Evolutionary conservation across 805 yeast genomes (phyloP), one percentile per base, ranked within the genome.

Genomic region (Ogataea pilisensis): DNA sequence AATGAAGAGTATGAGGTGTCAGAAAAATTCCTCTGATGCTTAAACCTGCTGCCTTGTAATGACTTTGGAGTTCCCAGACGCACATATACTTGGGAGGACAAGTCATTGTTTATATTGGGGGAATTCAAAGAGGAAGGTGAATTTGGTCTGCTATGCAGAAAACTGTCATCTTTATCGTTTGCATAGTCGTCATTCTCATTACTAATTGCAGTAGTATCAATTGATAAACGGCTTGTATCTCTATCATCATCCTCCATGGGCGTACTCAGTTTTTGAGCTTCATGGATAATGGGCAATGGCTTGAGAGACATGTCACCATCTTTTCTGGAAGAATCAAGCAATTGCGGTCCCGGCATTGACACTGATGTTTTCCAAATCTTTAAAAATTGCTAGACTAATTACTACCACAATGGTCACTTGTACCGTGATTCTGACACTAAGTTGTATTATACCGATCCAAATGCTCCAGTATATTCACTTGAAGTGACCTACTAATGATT

Each of bases 1-100:
- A 55, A 39, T 9, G 59, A 50, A 8, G 59, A 54, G 16, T 49
- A 46, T 6, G 63, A 53, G 7, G 60, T 45, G 11, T 49, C 54
- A 12, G 63, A 58, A 29, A 37, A 37, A 22, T 52, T 49, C 28
- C 60, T 41, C 22, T 43, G 42, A 34, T 55, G 60, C 28, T 31
- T 42, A 21, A 39, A 38, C 27, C 37, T 31, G 5, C 38, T 21
- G 7, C 18, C 21, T n/a, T 27, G 41, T 18, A 30, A 43, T 5
- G 41, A 30, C 18, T 37, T 32, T 12, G 43, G 30, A 9, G 39
- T 30, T 9, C 42, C 24, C 8, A 35, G 35, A 24, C 25, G 39
- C 11, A 31, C 20, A 14, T 31, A 44, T 3, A 35, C 13, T 14
- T 37, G 31, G 21, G 43, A 27, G 21, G 43, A 34, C 35, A 47